Evolutionary conservation across 306 rosid species (phyloP).

Genomic region (Arachis stenosperma): DNA sequence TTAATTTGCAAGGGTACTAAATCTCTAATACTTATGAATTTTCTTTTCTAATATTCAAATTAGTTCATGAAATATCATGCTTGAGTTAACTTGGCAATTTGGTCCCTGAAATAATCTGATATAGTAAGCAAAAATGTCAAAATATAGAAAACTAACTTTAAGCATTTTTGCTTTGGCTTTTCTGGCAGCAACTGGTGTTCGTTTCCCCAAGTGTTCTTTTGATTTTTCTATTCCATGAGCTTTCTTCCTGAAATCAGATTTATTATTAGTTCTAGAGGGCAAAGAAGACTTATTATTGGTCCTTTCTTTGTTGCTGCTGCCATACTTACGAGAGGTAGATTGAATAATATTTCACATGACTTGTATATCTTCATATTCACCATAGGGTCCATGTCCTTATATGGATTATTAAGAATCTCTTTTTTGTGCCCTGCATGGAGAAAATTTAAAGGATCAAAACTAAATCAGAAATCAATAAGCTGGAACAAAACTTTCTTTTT

Average conservation of each 20-base stretch:
- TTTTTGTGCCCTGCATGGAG: conserved; percentile 46
- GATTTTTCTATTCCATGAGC: conserved; percentile 45
- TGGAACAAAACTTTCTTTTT: neutral
- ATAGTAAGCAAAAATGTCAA: no score
- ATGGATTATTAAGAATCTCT: conserved; percentile 52
- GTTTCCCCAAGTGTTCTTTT: conserved; percentile 57
- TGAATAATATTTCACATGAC: conserved; percentile 82
- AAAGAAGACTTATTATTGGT: conserved; percentile 29
- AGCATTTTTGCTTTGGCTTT: conserved; percentile 52
- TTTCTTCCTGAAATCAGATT: conserved; percentile 64
- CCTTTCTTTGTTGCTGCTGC: conserved; percentile 15
- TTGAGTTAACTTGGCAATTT: no score
- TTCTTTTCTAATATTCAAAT: no score
- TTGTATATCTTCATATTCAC: conserved; percentile 66
- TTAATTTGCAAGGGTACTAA: no score
- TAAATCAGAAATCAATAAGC: neutral
- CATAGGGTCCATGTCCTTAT: conserved; percentile 67
- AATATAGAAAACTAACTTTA: neutral
- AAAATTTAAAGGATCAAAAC: conserved; percentile 17
- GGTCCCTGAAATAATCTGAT: no score
- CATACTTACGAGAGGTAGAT: conserved; percentile 45
- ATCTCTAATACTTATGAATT: no score
- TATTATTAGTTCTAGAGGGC: neutral
- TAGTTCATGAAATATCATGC: no score
- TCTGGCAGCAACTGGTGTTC: conserved; percentile 88